Conservation (phyloP, 2,329 filamentous ascomycete genomes). For the Colletotrichum melonis region DNA sequence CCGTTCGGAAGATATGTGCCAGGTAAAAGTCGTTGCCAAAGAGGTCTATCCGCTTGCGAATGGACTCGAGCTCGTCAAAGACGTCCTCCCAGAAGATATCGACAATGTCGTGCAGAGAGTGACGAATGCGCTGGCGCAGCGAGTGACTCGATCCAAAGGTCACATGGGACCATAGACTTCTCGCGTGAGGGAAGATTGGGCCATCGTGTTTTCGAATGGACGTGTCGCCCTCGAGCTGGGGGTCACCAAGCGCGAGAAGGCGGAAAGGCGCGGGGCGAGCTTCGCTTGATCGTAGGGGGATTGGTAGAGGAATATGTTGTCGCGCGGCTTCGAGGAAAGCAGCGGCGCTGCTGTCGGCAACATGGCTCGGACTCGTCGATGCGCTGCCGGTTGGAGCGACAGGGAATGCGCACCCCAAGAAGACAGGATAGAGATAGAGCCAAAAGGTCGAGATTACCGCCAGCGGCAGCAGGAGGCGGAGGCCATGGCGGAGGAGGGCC, state of each 20-base stretch:
- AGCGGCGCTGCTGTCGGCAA: conserved; percentile 34
- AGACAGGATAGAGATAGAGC: conserved; percentile 88
- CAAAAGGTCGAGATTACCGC: conserved; percentile 78
- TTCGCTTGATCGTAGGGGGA: conserved; percentile 41
- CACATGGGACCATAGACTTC: conserved; percentile 57
- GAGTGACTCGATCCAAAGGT: conserved; percentile 60
- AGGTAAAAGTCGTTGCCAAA: conserved; percentile 96
- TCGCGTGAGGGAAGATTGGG: conserved; percentile 65
- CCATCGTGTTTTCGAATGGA: conserved; percentile 74
- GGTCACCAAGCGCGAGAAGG: conserved; percentile 88
- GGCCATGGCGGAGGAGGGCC: conserved; percentile 65
- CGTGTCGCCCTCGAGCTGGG: conserved; percentile 92
- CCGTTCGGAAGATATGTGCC: conserved; percentile 87
- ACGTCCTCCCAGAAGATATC: conserved; percentile 76
- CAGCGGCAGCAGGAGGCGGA: conserved; percentile 70
- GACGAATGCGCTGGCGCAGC: conserved; percentile 63
- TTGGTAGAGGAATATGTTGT: conserved; percentile 42
- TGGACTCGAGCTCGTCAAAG: conserved; percentile 71
- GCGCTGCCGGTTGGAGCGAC: conserved; percentile 49
- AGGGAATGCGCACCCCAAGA: conserved; percentile 85
- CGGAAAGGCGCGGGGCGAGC: conserved; percentile 76
- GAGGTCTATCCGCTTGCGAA: conserved; percentile 86
- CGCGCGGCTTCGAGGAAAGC: conserved; percentile 53
- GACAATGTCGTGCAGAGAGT: conserved; percentile 67
- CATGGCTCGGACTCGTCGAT: conserved; percentile 22